phyloP scores from a whole-genome alignment of 163 green algal species.

The Trebouxia gelatinosa region DNA sequence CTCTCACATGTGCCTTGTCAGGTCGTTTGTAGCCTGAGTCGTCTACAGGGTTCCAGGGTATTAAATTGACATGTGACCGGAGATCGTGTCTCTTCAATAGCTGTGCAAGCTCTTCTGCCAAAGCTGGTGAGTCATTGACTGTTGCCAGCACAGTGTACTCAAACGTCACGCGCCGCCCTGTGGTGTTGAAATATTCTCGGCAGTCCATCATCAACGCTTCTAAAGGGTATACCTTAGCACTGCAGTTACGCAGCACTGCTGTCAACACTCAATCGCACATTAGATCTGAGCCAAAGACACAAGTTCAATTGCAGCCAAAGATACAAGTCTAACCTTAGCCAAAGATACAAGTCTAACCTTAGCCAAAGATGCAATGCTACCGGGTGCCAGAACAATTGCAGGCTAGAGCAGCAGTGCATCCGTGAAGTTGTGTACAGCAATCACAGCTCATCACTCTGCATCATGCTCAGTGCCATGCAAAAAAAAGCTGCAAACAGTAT shows the following conservation, averaged over 20 bases:
- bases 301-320: no score
- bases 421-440: no score
- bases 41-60: constrained; percentile 91
- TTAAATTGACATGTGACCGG: constrained; percentile 91
- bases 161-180: constrained; percentile 88
- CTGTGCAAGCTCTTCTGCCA: constrained; percentile 69
- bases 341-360: no score
- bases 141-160: constrained; percentile 89
- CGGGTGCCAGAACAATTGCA: no score
- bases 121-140: constrained; percentile 71
- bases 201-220: constrained; percentile 84
- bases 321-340: no score
- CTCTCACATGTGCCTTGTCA: constrained; percentile 44
- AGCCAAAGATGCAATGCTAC: no score
- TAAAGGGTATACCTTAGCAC: constrained; percentile 55
- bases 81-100: constrained; percentile 65
- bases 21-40: constrained; percentile 78
- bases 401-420: no score
- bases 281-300: no score
- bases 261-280: background rate
- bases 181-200: constrained; percentile 76
- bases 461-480: no score
- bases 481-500: no score
- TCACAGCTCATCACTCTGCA: no score
- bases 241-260: no score